Percentiles rank a stretch among this genome's conserved stretches.
Conservation (phyloP, 176 grass and related monocot species). For the maize (Zea mays) region Zm-B73-REFERENCE-NAM-5.0 NC_050096.1:67943501-67944000, state of each 20-base stretch:
- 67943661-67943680: neutral
- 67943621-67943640: neutral
- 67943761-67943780: neutral
- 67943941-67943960: neutral
- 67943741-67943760: neutral
- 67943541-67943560: neutral
- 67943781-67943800: neutral
- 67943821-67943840: neutral
- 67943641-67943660: neutral
- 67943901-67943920: neutral
- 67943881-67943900: neutral
- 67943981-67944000: neutral
- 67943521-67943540: neutral
- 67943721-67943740: neutral
- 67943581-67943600: neutral
- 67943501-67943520: neutral
- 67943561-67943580: neutral
- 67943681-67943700: slow-evolving; percentile 6
- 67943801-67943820: neutral
- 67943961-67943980: neutral
- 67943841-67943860: neutral
- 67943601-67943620: neutral
- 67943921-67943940: neutral
- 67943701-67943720: neutral
- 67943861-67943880: neutral